These are phyloP conservation scores for Coccomyxa sp. DNA, from an alignment of 139 green algal species.

Conservation along the genomic window DNA sequence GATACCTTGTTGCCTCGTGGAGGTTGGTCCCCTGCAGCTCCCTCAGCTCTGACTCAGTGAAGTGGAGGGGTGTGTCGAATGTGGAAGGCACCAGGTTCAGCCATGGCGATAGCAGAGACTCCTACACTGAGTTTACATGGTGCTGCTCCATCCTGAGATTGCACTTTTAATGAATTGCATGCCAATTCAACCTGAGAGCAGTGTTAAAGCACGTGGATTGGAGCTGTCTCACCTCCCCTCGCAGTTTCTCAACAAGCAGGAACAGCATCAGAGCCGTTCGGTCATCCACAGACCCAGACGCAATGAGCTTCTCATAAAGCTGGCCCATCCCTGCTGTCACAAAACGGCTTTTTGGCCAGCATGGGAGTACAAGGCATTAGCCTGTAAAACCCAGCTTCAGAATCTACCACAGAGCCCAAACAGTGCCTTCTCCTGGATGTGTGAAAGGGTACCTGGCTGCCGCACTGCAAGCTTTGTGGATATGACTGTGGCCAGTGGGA, in stretches of 20 bases:
- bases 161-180: not conserved
- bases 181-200: not conserved
- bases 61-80: conserved; percentile 17
- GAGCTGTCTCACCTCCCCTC: not conserved
- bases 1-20: conserved; percentile 37
- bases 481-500: conserved; percentile 8
- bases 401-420: not conserved
- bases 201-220: not conserved
- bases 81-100: not conserved
- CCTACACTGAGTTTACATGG: not conserved
- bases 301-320: conserved; percentile 16
- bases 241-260: conserved; percentile 51
- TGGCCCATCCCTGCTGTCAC: not conserved
- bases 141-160: not conserved
- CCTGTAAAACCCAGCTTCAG: not conserved
- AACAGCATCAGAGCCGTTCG: conserved; percentile 50
- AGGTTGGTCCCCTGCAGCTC: conserved; percentile 71
- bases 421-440: not conserved
- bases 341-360: not conserved
- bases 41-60: conserved; percentile 40
- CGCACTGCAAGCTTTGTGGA: not conserved
- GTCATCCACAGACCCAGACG: conserved; percentile 51
- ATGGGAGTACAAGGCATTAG: not conserved
- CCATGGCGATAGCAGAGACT: not conserved
- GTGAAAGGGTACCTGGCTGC: conserved; percentile 2